Evolutionary conservation across 73 alveolate genomes (phyloP), one percentile per base, ranked within the genome.

Genomic region (Paramecium sexaurelia): DNA sequence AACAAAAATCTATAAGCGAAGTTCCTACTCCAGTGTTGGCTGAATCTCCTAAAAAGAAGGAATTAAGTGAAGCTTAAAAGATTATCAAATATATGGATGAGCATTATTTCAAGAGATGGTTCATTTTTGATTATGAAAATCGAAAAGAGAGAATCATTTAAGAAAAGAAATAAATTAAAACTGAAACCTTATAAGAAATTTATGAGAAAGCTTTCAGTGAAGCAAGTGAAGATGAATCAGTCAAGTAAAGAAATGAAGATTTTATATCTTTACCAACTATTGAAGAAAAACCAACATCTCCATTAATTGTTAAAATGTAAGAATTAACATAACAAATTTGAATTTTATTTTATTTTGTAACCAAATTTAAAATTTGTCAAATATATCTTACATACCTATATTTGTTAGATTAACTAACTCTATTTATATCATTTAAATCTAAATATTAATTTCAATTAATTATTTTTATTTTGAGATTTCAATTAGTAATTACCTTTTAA

Each of bases 81-180:
- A 88, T 55, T 40, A 82, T 75, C 33, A 88, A 68, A 26, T 71
- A 37, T 71, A 56, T 69, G 73, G 94, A 88, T 88, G 94, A 88
- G 33, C 39, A 67, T 27, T 88, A 68, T 40, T 68, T 88, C 20
- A 88, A 88, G 43, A 55, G 84, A 20, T 68, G 71, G 84, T 88
- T 88, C 19, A 88, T 88, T 11, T 88, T 7, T 29, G 94, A 88
- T 41, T 88, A 88, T 68, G 91, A 88, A 47, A 88, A 88, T 40
- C 75, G 94, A 39, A 88, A 88, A 88, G 47, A 67, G 26, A 15
- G 24, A 27, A 88, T 88, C 19, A 27, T 24, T 17, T 5, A 39
- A 57, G 89, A 88, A 33, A 88, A 88, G 24, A 36, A 88, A 88
- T 68, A 88, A 45, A 78, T 78, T 41, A 78, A 78, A 45, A 78